Base-by-base conservation (phyloP, 495 filamentous ascomycete species). In the Podospora pseudopauciseta region DNA sequence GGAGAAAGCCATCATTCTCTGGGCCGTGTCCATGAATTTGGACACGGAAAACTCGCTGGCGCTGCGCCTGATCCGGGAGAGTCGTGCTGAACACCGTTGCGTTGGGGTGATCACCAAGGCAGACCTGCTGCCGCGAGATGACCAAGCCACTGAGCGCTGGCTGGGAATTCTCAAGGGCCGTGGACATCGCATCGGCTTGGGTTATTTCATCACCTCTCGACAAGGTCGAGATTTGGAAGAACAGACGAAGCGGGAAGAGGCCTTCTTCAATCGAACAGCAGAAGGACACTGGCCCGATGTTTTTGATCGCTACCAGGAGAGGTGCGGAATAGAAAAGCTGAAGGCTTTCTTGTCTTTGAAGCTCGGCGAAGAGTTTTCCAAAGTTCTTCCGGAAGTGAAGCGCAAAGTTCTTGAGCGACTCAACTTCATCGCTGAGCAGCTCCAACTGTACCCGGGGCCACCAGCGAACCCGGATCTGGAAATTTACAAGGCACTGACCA, bases 61-160 rank as follows among this genome's bases (percentile, higher is more conserved):
- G 0, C 85, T 88, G 0, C 80, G 82, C 0, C 77, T 92, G 3
- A 86, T 93, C 23, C 78, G 83, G 0, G 78, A 87, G 11, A 74
- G 82, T 11, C 80, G 83, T n/a, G 91, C 91, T 0, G 77, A 82
- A 0, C 53, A 78, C 6, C 83, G 92, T 4, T 92, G 88, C 9
- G 80, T 94, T 32, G 92, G 92, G 0, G 89, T 94, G 0, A 81
- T 94, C 58, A 96, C 92, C 0, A 97, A 94, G 72, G 91, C 92
- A 0, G 92, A 97, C 71, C 81, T 88, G 0, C 70, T 92, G 0
- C 83, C 86, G 1, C 62, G 68, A 0, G 80, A 78, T 0, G 81
- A 84, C n/a, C 75, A 87, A 30, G 64, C 72, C 0, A 63, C 68
- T 0, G 5, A 28, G 3, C 85, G 86, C 23, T 91, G 89, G 86